Evolutionary conservation across 2,329 filamentous ascomycete species (phyloP).

Genomic region (Sordariomycetes sp.): DNA sequence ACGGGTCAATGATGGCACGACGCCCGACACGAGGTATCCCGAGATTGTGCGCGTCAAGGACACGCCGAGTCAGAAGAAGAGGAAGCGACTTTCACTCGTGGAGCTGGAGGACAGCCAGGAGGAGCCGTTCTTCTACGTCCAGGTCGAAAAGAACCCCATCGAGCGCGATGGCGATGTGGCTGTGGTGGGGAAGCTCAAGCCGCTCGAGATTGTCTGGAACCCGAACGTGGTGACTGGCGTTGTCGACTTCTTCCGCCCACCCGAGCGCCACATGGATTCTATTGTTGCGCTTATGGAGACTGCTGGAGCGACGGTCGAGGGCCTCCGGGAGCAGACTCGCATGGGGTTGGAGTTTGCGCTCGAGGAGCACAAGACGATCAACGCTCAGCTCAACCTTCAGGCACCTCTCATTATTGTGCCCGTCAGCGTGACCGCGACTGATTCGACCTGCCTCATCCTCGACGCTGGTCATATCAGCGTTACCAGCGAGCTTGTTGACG

Average conservation of each 20-base stretch:
- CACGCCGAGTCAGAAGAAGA: conserved; percentile 42
- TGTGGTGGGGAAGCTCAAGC: conserved; percentile 82
- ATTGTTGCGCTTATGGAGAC: conserved; percentile 93
- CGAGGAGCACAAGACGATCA: conserved; percentile 96
- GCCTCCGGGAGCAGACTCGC: conserved; percentile 86
- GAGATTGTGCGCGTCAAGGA: conserved; percentile 97
- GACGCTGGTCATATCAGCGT: conserved; percentile 95
- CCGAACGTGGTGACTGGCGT: conserved; percentile 86
- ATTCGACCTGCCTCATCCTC: conserved; percentile 80
- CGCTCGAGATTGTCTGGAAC: conserved; percentile 96
- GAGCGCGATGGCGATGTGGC: conserved; percentile 88
- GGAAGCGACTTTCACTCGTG: conserved; percentile 38
- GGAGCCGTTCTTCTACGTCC: conserved; percentile 83
- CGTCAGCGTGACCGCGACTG: conserved; percentile 74
- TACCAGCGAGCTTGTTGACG: conserved; percentile 86
- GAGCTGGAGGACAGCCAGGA: conserved; percentile 40
- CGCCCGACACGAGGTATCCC: conserved; percentile 78
- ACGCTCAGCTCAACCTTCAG: conserved; percentile 89
- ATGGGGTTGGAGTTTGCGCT: conserved; percentile 93
- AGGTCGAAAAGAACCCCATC: conserved; percentile 90
- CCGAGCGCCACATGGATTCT: conserved; percentile 96
- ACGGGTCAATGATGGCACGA: conserved; percentile 92
- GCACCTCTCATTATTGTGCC: conserved; percentile 94
- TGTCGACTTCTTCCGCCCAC: conserved; percentile 90
- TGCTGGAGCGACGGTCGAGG: conserved; percentile 90